A percentile compares a stretch with the other conserved stretches of the same genome.
Conservation (phyloP, 768 basidiomycete genomes). For the Termitomyces sp. region DNA sequence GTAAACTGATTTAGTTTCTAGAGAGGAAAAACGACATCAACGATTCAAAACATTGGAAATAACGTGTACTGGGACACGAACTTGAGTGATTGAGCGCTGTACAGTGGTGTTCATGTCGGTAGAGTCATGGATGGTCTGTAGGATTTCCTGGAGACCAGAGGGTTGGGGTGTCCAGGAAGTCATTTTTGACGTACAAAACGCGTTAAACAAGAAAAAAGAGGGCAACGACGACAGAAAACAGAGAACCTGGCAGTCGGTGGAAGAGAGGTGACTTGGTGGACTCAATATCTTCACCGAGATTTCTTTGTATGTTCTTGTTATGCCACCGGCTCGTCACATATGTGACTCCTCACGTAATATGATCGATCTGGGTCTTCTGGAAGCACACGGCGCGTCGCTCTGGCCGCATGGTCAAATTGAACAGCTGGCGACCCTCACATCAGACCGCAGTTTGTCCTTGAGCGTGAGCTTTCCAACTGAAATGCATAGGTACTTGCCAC, state of each 20-base stretch:
- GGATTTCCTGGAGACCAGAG: constrained; percentile 85
- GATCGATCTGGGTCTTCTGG: constrained; percentile 9
- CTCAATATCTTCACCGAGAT: constrained; percentile 18
- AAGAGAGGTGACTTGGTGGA: constrained; percentile 6
- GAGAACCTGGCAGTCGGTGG: constrained; percentile 18
- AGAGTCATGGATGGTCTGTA: constrained; percentile 87
- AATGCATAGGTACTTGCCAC: neutral
- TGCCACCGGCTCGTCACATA: constrained; percentile 7
- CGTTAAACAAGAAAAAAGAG: constrained; percentile 23
- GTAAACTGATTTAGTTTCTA: constrained; percentile 88
- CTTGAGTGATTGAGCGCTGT: constrained; percentile 81
- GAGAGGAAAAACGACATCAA: constrained; percentile 8
- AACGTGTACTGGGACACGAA: constrained; percentile 28
- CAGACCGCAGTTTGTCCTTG: neutral
- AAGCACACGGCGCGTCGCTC: neutral
- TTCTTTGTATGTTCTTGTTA: constrained; percentile 18
- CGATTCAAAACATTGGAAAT: constrained; percentile 16
- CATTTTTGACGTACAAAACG: constrained; percentile 43
- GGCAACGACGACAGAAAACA: constrained; percentile 16
- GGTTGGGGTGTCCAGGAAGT: constrained; percentile 80
- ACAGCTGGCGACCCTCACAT: neutral
- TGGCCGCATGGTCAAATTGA: neutral
- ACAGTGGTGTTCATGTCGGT: constrained; percentile 71
- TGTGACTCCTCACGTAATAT: constrained; percentile 11
- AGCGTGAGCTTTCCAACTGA: neutral